phyloP scores from a whole-genome alignment of 164 flowering plant genomes.

The Annona squamosa region DNA sequence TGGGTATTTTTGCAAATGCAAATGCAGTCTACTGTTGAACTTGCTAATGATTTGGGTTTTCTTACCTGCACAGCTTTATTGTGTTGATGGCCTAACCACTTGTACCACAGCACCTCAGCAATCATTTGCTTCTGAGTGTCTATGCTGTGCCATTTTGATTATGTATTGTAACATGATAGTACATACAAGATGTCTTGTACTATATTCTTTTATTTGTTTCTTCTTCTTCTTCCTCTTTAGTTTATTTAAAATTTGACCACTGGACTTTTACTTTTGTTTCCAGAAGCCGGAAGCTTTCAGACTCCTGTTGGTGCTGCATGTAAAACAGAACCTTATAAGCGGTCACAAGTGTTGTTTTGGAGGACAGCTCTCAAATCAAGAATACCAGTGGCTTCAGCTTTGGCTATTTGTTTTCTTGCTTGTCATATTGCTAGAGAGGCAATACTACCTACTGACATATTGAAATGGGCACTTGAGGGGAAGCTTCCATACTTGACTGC shows the following conservation, averaged over 20 bases:
- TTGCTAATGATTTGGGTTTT: too few relatives aligned
- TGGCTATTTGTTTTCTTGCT: constrained; percentile 62
- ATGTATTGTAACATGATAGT: background rate
- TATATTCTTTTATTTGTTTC: background rate
- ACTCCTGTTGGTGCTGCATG: constrained; percentile 10
- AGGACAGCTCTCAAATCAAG: constrained; percentile 39
- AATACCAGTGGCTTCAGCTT: constrained; percentile 52
- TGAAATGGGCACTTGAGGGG: constrained; percentile 75
- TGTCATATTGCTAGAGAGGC: constrained; percentile 79
- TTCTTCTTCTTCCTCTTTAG: background rate
- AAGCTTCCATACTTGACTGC: constrained; percentile 80
- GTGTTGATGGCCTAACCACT: too few relatives aligned
- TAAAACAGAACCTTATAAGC: constrained; percentile 47
- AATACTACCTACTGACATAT: constrained; percentile 67
- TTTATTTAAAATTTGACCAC: background rate
- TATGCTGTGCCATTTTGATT: too few relatives aligned
- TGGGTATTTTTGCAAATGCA: too few relatives aligned
- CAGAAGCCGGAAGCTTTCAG: constrained; percentile 30
- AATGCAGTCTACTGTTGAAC: too few relatives aligned
- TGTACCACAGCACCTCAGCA: too few relatives aligned
- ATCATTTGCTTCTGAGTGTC: too few relatives aligned
- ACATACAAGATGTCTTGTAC: background rate
- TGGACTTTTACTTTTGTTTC: constrained; percentile 7
- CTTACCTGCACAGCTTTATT: too few relatives aligned
- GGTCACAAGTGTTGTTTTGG: constrained; percentile 59